A percentile compares a stretch with the other conserved stretches of the same genome.
Conservation (phyloP, 1,284 basidiomycete genomes). For the Leccinum solheimii region DNA sequence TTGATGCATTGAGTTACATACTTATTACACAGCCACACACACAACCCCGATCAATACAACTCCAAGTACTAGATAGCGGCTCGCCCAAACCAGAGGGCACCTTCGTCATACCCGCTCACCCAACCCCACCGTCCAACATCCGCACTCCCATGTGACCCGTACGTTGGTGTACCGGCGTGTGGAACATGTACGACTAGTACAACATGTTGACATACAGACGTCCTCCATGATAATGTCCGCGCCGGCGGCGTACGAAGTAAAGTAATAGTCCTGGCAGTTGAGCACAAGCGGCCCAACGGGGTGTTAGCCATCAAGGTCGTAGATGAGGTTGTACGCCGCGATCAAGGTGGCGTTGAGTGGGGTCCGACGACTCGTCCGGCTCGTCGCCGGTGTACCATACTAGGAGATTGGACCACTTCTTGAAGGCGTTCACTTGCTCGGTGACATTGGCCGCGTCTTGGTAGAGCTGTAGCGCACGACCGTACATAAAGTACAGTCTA, state of each 20-base stretch:
- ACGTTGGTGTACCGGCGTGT: constrained; percentile 56
- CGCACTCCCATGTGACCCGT: constrained; percentile 38
- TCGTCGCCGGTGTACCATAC: constrained; percentile 79
- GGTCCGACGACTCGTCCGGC: constrained; percentile 70
- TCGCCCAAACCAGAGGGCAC: no score
- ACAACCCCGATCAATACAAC: no score
- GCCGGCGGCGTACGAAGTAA: constrained; percentile 57
- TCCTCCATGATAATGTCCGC: constrained; percentile 64
- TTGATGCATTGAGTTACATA: no score
- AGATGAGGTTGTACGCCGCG: constrained; percentile 60
- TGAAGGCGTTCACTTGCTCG: constrained; percentile 65
- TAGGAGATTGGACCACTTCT: constrained; percentile 64
- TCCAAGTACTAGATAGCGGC: no score
- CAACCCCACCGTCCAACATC: no score
- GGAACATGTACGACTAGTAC: constrained; percentile 46
- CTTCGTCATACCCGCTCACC: no score
- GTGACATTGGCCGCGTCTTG: constrained; percentile 62
- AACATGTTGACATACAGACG: constrained; percentile 55
- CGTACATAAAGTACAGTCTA: constrained; percentile 75
- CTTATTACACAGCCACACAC: no score
- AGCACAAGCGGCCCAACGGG: constrained; percentile 68
- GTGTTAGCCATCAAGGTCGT: constrained; percentile 71
- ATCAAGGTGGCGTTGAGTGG: constrained; percentile 58
- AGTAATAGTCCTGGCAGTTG: constrained; percentile 74
- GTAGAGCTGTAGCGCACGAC: constrained; percentile 69